These are phyloP conservation scores for Leishmania martiniquensis DNA, from an alignment of 208 protist genomes.

Conservation along the genomic window DNA sequence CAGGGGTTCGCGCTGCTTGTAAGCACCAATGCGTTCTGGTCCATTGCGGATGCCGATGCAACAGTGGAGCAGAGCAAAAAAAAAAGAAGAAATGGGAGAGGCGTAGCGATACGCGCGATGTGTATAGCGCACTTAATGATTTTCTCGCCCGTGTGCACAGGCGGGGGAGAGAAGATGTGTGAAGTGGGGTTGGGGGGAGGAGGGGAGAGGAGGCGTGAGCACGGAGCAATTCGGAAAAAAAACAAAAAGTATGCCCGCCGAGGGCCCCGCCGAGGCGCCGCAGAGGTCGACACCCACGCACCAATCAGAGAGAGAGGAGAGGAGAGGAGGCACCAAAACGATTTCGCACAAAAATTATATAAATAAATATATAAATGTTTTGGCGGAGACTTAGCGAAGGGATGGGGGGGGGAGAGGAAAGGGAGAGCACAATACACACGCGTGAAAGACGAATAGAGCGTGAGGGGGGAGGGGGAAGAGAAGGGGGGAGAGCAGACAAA, in stretches of 20 bases:
- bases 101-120: not conserved
- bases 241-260: no score
- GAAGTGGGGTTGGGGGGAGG: not conserved
- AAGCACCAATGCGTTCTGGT: not conserved
- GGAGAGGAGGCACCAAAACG: no score
- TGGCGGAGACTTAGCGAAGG: no score
- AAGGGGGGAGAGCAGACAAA: not conserved
- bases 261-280: no score
- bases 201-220: not conserved
- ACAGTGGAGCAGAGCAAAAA: not conserved
- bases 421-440: not conserved
- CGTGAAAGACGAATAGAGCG: no score
- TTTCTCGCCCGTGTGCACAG: not conserved
- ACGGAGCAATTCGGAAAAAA: no score
- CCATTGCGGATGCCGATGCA: not conserved
- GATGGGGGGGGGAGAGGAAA: no score
- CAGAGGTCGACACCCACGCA: no score
- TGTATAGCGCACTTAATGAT: not conserved
- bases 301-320: not conserved
- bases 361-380: no score
- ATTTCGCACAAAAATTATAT: no score
- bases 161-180: not conserved
- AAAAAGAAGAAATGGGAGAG: not conserved
- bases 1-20: not conserved
- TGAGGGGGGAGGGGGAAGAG: not conserved